Evolutionary conservation across 371 early-diverging fungal species (phyloP).

Genomic region (Sporodiniella umbellata): DNA sequence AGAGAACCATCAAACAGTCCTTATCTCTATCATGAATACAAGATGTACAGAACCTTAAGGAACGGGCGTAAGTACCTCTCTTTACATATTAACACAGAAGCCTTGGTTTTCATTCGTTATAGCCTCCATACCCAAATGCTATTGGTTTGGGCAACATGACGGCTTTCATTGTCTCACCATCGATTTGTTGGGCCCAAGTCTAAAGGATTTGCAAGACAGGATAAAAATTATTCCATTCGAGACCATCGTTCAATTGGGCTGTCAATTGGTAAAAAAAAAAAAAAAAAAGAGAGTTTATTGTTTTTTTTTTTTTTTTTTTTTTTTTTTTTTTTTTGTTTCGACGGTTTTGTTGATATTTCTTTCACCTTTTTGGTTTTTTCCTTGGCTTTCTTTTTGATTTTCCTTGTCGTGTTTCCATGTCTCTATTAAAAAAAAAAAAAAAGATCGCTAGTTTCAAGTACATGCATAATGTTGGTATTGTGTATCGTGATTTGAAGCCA

Average conservation of each 20-base stretch:
- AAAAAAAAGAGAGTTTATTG: no score
- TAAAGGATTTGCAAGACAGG: slow-evolving; percentile 79
- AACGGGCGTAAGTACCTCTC: slow-evolving; percentile 46
- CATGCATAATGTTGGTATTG: slow-evolving; percentile 85
- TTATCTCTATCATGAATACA: slow-evolving; percentile 53
- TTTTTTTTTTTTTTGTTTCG: background rate
- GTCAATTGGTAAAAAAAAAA: slow-evolving; percentile 55
- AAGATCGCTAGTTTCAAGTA: slow-evolving; percentile 82
- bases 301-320: no score
- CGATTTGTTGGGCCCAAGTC: slow-evolving; percentile 93
- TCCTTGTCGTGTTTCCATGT: background rate
- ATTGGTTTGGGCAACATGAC: slow-evolving; percentile 92
- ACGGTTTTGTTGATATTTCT: no score
- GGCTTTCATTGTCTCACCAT: slow-evolving; percentile 89
- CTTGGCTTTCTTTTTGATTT: no score
- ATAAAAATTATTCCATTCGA: slow-evolving; percentile 37
- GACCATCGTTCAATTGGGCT: slow-evolving; percentile 45
- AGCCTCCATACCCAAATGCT: slow-evolving; percentile 80
- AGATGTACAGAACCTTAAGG: slow-evolving; percentile 47
- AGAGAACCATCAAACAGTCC: slow-evolving; percentile 46
- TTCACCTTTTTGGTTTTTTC: background rate
- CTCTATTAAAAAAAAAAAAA: no score
- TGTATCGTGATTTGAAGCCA: slow-evolving; percentile 98
- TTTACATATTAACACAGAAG: background rate
- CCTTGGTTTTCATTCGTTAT: no score